Evolutionary conservation across 352 stramenopile genomes (phyloP).

Genomic region (Phytophthora sansomeana): DNA sequence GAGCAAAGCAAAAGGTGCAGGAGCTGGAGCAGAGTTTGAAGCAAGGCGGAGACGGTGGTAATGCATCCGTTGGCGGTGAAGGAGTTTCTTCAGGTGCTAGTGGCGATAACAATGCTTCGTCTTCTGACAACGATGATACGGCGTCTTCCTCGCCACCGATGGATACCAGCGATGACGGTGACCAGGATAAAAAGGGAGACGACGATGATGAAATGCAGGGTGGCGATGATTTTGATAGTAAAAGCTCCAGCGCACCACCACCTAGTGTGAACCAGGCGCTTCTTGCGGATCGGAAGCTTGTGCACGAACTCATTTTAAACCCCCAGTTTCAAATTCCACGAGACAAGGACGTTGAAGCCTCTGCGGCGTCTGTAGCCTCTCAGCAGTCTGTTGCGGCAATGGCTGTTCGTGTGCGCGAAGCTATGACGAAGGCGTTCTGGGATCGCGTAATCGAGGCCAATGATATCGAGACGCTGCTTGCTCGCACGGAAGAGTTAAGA

Average conservation of each 20-base stretch:
- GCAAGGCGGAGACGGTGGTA: conserved; percentile 7
- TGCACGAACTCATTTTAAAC: conserved; percentile 83
- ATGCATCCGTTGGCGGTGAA: neutral
- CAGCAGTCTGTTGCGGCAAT: conserved; percentile 35
- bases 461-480: conserved; percentile 56
- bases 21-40: conserved; percentile 42
- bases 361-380: conserved; percentile 26
- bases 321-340: conserved; percentile 57
- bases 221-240: conserved; percentile 11
- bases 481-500: conserved; percentile 62
- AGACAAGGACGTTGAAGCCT: conserved; percentile 35
- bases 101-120: conserved; percentile 4
- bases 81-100: neutral
- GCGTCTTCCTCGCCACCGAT: conserved; percentile 16
- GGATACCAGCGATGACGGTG: conserved; percentile 10
- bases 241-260: conserved; percentile 4
- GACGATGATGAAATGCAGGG: conserved; percentile 35
- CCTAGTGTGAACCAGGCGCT: conserved; percentile 50
- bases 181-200: conserved; percentile 39
- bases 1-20: conserved; percentile 41
- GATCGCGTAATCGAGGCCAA: conserved; percentile 60
- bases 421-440: conserved; percentile 79
- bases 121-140: conserved; percentile 15
- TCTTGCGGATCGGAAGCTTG: conserved; percentile 63
- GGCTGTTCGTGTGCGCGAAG: conserved; percentile 47